Percentiles rank a stretch among this genome's conserved stretches.
Conservation (phyloP, 2,329 filamentous ascomycete species). For the Aspergillus fumigatus region DNA sequence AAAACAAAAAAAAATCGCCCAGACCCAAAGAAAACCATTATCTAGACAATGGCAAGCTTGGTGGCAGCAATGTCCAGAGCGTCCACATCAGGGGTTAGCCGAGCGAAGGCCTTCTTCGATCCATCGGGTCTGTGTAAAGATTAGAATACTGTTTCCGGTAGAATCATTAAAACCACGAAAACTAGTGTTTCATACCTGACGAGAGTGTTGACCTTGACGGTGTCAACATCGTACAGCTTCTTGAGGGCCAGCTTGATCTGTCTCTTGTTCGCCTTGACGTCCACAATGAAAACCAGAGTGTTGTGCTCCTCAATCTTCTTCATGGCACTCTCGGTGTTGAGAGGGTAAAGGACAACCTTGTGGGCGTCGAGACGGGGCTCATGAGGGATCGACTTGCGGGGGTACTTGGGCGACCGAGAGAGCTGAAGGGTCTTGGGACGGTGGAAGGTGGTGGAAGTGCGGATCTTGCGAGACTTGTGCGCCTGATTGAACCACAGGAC, state of each 20-base stretch:
- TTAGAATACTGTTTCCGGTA: slow-evolving; percentile 1
- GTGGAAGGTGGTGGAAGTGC: slow-evolving; percentile 93
- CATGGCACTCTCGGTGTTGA: slow-evolving; percentile 99
- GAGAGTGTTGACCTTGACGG: slow-evolving; percentile 98
- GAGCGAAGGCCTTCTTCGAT: slow-evolving; percentile 97
- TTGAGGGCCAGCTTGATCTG: slow-evolving; percentile 98
- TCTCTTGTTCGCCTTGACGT: slow-evolving; percentile 98
- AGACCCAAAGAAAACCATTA: slow-evolving; percentile 42
- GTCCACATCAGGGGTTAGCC: slow-evolving; percentile 93
- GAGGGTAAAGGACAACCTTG: slow-evolving; percentile 95
- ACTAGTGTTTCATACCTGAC: slow-evolving; percentile 64
- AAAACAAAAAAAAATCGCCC: slow-evolving; percentile 41
- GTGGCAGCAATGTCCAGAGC: slow-evolving; percentile 98
- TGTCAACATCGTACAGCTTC: slow-evolving; percentile 99
- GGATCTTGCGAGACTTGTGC: slow-evolving; percentile 91
- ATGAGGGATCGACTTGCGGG: slow-evolving; percentile 89
- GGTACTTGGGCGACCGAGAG: slow-evolving; percentile 89
- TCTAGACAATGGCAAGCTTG: slow-evolving; percentile 96
- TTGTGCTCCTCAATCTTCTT: slow-evolving; percentile 99
- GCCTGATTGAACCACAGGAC: slow-evolving; percentile 43
- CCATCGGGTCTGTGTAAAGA: slow-evolving; percentile 69
- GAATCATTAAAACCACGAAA: background rate
- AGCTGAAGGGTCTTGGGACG: slow-evolving; percentile 93
- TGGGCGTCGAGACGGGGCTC: slow-evolving; percentile 90
- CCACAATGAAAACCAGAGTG: slow-evolving; percentile 96